Base-by-base conservation (phyloP, 352 stramenopile species). In the Phytopythium chamaehyphon region DNA sequence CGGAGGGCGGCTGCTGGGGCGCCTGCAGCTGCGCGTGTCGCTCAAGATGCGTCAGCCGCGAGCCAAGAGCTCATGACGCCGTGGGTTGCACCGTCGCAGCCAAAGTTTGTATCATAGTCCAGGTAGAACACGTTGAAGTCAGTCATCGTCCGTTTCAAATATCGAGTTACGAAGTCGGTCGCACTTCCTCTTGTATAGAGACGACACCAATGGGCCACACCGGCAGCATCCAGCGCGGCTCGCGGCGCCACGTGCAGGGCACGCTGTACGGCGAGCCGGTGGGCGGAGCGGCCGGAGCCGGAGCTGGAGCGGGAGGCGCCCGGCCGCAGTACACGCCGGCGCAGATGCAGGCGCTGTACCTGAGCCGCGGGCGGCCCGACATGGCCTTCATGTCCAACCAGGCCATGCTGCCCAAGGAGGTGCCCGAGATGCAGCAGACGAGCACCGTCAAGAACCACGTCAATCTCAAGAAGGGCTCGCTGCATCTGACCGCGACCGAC, bases 331-430 rank as follows among this genome's bases (percentile, higher is more conserved):
- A 92, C 76, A 91, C 84, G 33, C 80, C 76, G 12, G 80, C 76
- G 57, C 82, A 91, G 54, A 76, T 94, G 56, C 82, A 94, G 62
- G 82, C 84, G 26, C 64, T 94, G 47, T 94, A 93, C 56, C 51
- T 92, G 55, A 93, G 71, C 52, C 76, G 74, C 43, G 78, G 81
- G 1, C 71, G 84, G 2, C 79, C 82, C 0, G 84, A 94, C 57
- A 85, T 93, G 82, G 84, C 72, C 10, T 94, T 94, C 64, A 86
- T 94, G 66, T 85, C 81, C 36, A 82, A 88, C 57, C 77, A 94
- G 50, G 57, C 57, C 36, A 58, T 66, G 36, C 39, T 67, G 6
- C 63, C 64, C 7, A 62, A 82, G 31, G 76, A 85, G 15, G 52
- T 89, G 42, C 84, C 84, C 7, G 82, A 91, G 64, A 80, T 91